Conservation (phyloP, 805 yeast species). For the Teunomyces kruisii region DNA sequence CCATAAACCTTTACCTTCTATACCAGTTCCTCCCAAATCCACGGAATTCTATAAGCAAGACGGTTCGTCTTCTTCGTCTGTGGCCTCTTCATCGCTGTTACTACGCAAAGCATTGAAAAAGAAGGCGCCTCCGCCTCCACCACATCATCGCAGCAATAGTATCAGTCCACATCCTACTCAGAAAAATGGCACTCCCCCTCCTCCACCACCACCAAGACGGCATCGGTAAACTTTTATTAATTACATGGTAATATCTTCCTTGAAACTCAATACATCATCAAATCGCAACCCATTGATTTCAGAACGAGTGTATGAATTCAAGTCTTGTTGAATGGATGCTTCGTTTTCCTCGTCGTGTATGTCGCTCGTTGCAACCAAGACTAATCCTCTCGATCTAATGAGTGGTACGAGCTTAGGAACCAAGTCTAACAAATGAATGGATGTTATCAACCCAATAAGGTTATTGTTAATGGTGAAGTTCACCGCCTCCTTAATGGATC, state of each 20-base stretch:
- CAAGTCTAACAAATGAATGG: constrained; percentile 63
- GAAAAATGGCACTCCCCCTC: constrained; percentile 21
- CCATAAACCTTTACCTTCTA: constrained; percentile 20
- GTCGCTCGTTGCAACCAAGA: constrained; percentile 69
- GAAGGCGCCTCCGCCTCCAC: constrained; percentile 39
- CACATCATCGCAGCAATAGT: constrained; percentile 5
- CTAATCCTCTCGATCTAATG: constrained; percentile 76
- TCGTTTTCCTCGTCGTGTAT: constrained; percentile 26
- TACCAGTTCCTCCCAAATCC: constrained; percentile 9
- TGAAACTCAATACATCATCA: constrained; percentile 64
- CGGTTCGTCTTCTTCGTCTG: constrained; percentile 16
- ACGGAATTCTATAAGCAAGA: constrained; percentile 7
- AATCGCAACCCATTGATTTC: constrained; percentile 69
- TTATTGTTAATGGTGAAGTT: constrained; percentile 80
- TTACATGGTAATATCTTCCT: constrained; percentile 46
- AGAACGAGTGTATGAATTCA: constrained; percentile 38
- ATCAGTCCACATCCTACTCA: background rate
- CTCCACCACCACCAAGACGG: constrained; percentile 38
- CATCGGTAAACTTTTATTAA: constrained; percentile 13
- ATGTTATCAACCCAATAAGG: constrained; percentile 78
- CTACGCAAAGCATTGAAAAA: constrained; percentile 31
- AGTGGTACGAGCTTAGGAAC: constrained; percentile 76
- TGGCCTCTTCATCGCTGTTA: constrained; percentile 18
- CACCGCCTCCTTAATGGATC: constrained; percentile 81
- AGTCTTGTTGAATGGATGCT: constrained; percentile 26